phyloP scores from a whole-genome alignment of 208 protist species.

The Acanthamoeba lugdunensis region DNA sequence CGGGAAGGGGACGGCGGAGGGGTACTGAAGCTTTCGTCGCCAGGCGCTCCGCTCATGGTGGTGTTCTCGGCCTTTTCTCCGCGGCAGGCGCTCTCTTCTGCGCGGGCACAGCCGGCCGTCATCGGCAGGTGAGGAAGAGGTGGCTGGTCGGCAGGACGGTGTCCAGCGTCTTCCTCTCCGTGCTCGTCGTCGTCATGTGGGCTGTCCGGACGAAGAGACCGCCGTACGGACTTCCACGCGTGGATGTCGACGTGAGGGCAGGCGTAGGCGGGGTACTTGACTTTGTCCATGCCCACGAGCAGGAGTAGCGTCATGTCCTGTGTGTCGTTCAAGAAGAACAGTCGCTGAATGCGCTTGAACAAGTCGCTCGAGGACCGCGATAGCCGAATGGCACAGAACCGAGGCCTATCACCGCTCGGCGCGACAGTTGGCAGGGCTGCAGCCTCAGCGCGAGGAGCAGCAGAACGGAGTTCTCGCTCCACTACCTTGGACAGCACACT shows the following conservation, averaged over 20 bases:
- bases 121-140: no score
- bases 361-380: background rate
- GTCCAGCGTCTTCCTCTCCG: no score
- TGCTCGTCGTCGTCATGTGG: background rate
- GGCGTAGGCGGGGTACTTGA: conserved; percentile 4
- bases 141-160: no score
- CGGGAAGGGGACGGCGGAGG: background rate
- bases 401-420: background rate
- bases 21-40: conserved; percentile 27
- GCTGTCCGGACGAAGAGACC: background rate
- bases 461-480: background rate
- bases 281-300: conserved; percentile 25
- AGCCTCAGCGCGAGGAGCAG: background rate
- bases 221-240: background rate
- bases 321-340: conserved; percentile 36
- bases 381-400: conserved; percentile 10
- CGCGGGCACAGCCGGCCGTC: no score
- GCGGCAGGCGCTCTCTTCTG: no score
- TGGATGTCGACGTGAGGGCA: background rate
- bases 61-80: background rate
- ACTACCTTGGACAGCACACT: conserved; percentile 19
- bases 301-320: conserved; percentile 57
- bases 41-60: background rate
- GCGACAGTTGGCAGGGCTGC: no score
- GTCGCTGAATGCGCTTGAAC: conserved; percentile 42